Evolutionary conservation across 306 rosid species (phyloP).

Genomic region (Fragaria vesca): DNA sequence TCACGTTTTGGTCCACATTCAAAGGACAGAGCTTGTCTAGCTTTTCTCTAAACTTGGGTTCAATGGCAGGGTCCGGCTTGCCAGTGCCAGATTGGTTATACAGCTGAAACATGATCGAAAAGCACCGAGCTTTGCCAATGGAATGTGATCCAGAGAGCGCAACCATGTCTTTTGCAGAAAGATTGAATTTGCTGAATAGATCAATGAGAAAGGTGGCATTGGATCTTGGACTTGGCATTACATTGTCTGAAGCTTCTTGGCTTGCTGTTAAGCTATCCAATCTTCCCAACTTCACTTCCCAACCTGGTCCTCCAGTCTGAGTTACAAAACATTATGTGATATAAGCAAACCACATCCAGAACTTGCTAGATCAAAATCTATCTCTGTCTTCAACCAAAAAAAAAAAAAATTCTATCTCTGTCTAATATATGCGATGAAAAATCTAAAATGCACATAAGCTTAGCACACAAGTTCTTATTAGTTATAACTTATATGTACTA

Average conservation of each 20-base stretch:
- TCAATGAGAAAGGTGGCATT: constrained; percentile 61
- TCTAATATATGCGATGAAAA: neutral
- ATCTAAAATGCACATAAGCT: neutral
- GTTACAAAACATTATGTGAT: neutral
- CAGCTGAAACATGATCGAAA: constrained; percentile 81
- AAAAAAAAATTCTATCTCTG: neutral
- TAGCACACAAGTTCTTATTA: neutral
- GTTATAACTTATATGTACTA: neutral
- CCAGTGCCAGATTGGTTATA: constrained; percentile 81
- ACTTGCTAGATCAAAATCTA: neutral
- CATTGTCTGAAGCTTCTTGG: constrained; percentile 59
- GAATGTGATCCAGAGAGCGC: constrained; percentile 91
- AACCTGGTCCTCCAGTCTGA: constrained; percentile 85
- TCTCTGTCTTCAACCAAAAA: neutral
- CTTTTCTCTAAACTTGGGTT: constrained; percentile 41
- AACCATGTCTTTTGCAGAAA: constrained; percentile 59
- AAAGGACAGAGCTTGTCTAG: constrained; percentile 56
- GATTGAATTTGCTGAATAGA: constrained; percentile 50
- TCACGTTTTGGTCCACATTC: constrained; percentile 63
- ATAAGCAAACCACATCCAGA: neutral
- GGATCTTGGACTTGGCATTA: constrained; percentile 94
- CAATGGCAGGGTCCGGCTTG: constrained; percentile 66
- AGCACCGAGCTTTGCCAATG: constrained; percentile 79
- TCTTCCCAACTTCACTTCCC: constrained; percentile 83
- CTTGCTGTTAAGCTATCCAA: constrained; percentile 67